These are phyloP conservation scores for Cladophialophora immunda DNA, from an alignment of 2,329 filamentous ascomycete species.

Conservation along the genomic window DNA sequence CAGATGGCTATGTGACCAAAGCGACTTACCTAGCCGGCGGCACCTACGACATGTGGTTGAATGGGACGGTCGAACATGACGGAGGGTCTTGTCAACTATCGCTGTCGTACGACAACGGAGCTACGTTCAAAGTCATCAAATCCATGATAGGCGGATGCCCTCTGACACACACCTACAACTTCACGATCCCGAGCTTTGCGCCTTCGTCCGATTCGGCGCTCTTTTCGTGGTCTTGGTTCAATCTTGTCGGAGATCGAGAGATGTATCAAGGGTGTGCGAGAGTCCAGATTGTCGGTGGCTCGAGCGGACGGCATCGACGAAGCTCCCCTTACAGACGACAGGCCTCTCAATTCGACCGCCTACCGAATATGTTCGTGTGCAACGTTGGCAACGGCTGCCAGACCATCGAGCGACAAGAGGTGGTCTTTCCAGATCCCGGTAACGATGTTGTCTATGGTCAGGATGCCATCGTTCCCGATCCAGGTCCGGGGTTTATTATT, in stretches of 20 bases:
- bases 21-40: constrained; percentile 70
- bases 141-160: constrained; percentile 68
- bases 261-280: constrained; percentile 89
- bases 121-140: constrained; percentile 74
- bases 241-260: constrained; percentile 78
- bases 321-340: constrained; percentile 23
- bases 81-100: constrained; percentile 81
- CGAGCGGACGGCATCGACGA: constrained; percentile 27
- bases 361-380: constrained; percentile 75
- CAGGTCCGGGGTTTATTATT: constrained; percentile 32
- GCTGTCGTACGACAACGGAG: constrained; percentile 75
- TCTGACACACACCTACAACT: constrained; percentile 64
- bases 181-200: constrained; percentile 71
- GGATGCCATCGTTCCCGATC: constrained; percentile 39
- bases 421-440: constrained; percentile 73
- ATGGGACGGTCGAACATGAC: constrained; percentile 69
- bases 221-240: constrained; percentile 81
- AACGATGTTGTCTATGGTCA: constrained; percentile 56
- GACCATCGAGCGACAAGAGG: constrained; percentile 65
- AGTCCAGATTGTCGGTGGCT: constrained; percentile 63
- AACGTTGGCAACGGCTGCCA: constrained; percentile 70
- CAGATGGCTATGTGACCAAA: constrained; percentile 59
- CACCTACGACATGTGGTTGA: constrained; percentile 69
- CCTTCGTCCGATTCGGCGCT: constrained; percentile 67
- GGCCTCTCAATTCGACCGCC: constrained; percentile 56